Evolutionary conservation across 2,329 filamentous ascomycete genomes (phyloP).

Genomic region (Paracorniculantispora psalliotae): DNA sequence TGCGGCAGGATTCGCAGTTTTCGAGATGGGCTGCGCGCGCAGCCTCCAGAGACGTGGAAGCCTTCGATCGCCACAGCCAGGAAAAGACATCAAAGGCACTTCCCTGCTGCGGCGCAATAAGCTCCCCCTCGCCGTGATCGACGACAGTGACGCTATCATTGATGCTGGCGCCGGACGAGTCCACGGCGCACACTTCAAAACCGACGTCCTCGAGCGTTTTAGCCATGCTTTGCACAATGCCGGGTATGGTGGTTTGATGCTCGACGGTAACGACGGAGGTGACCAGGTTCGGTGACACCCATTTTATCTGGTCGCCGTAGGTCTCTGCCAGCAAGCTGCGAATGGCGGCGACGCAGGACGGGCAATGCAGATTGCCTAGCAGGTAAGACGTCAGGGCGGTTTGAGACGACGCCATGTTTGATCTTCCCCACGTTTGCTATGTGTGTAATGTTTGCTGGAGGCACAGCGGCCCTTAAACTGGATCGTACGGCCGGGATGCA

Average conservation of each 20-base stretch:
- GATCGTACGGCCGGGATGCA: not conserved
- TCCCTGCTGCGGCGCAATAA: conserved; percentile 16
- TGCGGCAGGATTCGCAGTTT: conserved; percentile 34
- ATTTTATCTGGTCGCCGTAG: conserved; percentile 42
- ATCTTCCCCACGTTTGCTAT: not conserved
- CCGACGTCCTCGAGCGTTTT: conserved; percentile 50
- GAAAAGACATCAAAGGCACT: conserved; percentile 28
- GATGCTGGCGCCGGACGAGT: conserved; percentile 30
- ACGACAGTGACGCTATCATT: conserved; percentile 21
- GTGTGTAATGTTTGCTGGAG: conserved; percentile 9
- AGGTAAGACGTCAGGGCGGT: conserved; percentile 56
- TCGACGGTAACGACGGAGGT: conserved; percentile 63
- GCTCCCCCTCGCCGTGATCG: conserved; percentile 22
- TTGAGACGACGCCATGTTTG: conserved; percentile 24
- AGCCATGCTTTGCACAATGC: conserved; percentile 39
- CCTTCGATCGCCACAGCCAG: conserved; percentile 25
- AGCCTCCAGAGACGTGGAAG: conserved; percentile 20
- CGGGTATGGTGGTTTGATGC: conserved; percentile 41
- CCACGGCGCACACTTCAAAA: conserved; percentile 52
- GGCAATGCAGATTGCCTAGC: conserved; percentile 72
- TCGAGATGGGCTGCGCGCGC: conserved; percentile 30
- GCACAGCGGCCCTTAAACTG: not conserved
- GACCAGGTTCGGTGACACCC: conserved; percentile 66
- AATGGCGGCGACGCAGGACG: conserved; percentile 66
- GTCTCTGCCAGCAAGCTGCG: conserved; percentile 49